Evolutionary conservation across 1,139 yeast species (phyloP), one percentile per base, ranked within the genome.

Genomic region (Groenewaldozyma sp.): DNA sequence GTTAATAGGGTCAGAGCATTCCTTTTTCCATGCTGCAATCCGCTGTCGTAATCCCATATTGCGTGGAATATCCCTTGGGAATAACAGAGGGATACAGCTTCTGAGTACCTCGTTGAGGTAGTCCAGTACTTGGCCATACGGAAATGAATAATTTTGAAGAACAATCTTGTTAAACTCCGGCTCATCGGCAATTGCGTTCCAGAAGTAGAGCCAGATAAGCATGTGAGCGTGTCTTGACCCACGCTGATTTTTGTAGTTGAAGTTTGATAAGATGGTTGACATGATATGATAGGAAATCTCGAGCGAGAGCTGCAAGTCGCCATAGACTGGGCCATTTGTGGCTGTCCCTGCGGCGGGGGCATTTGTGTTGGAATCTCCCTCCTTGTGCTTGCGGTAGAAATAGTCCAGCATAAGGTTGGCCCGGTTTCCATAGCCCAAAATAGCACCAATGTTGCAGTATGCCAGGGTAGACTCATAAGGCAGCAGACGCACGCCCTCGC

Each of bases 371-470:
- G 33, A 27, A 14, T 27, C 10, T 22, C n/a, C n/a, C n/a, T n/a
- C n/a, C 6, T 26, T 34, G 16, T 27, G 28, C 24, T 11, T 29
- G 17, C 10, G 35, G 16, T 5, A 18, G 16, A 48, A 45, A 22
- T 29, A 38, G 24, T 28, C 31, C 11, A 32, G 13, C 7, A 43
- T 21, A 4, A 43, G 34, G 37, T 45, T 43, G 16, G 38, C 35
- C 10, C 37, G 28, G n/a, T 41, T 38, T 2, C 59, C 60, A 35
- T 54, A 51, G 7, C 46, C 49, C 19, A 55, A 39, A n/a, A 55
- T 26, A 3, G 57, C 52, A 6, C 55, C 38, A 34, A 54, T 53
- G 34, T 55, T 54, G 37, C 56, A 53, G 18, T 49, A 45, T 3
- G 59, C 59, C 7, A 53, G 31, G 14, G 44, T 43, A 7, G 55